Evolutionary conservation across 148 eudicot species (phyloP), one percentile per base, ranked within the genome.

Genomic region (Beta vulgaris): DNA sequence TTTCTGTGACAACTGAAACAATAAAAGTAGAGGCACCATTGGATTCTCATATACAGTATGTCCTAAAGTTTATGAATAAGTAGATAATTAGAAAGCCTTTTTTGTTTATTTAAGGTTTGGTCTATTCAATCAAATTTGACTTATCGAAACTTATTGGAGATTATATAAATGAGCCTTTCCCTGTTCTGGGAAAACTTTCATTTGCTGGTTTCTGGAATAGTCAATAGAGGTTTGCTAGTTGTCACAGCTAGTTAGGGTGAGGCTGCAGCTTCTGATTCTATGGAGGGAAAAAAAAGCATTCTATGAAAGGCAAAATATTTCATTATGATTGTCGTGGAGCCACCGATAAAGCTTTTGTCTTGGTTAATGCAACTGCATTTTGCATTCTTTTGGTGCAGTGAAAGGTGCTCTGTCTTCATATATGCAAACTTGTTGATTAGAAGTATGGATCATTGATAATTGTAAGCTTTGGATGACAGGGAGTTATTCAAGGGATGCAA

Each of bases 401-500:
- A 16, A 21, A 64, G 68, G 68, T 64, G 15, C 46, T 21, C 2
- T n/a, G 19, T 1, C n/a, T 66, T 39, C 49, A 40, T 28, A 28
- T 40, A n/a, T 67, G 53, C 51, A 25, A 14, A 11, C 10, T 40
- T 25, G 28, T 67, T 1, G 51, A 21, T 23, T 67, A 25, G 21
- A 13, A 40, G 1, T 66, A 44, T 37, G 3, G 42, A 6, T 36
- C 39, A 48, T 28, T 42, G 32, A 25, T 67, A 12, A 67, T 40
- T 9, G 34, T 40, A 21, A 37, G 53, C 18, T 28, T 31, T 67
- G 21, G 21, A 23, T 66, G 25, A 21, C 67, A 90, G 97, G 93
- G 35, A 67, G n/a, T 26, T 74, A 79, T 82, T 75, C 86, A 51
- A 90, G 92, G 82, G 79, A 81, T 74, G 84, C 64, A 61, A 88